These are phyloP conservation scores for Triticum dicoccoides DNA, from an alignment of 176 grass and related monocot genomes.

Conservation along the genomic window DNA sequence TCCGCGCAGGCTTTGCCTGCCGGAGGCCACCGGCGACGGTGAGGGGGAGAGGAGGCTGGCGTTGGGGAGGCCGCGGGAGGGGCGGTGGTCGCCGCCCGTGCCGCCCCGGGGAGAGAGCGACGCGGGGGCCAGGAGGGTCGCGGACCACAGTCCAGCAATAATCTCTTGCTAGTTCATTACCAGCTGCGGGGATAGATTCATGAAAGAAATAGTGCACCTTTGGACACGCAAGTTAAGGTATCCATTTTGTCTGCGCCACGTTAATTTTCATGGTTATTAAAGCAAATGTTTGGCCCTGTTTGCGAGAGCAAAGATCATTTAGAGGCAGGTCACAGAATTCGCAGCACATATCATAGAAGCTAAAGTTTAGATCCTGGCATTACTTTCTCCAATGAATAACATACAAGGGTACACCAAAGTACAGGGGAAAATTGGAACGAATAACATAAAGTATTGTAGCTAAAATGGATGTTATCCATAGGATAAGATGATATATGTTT, in stretches of 20 bases:
- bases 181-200: neutral
- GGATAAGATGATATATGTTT: neutral
- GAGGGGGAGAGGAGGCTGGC: no score
- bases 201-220: neutral
- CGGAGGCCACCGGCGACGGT: no score
- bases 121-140: no score
- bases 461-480: neutral
- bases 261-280: neutral
- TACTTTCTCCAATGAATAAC: neutral
- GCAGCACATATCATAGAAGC: neutral
- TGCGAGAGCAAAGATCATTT: neutral
- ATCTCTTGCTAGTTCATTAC: neutral
- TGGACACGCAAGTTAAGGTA: neutral
- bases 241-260: conserved; percentile 1
- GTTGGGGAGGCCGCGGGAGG: no score
- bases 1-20: no score
- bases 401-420: neutral
- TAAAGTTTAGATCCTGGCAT: neutral
- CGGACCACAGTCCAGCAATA: neutral
- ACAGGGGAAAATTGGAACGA: neutral
- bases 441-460: neutral
- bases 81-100: no score
- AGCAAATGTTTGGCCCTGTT: neutral
- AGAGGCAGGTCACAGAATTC: neutral
- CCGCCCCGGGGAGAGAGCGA: no score